A percentile compares a stretch with the other conserved stretches of the same genome.
phyloP scores from a whole-genome alignment of 2,329 filamentous ascomycete species.

The Fusarium sp. region DNA sequence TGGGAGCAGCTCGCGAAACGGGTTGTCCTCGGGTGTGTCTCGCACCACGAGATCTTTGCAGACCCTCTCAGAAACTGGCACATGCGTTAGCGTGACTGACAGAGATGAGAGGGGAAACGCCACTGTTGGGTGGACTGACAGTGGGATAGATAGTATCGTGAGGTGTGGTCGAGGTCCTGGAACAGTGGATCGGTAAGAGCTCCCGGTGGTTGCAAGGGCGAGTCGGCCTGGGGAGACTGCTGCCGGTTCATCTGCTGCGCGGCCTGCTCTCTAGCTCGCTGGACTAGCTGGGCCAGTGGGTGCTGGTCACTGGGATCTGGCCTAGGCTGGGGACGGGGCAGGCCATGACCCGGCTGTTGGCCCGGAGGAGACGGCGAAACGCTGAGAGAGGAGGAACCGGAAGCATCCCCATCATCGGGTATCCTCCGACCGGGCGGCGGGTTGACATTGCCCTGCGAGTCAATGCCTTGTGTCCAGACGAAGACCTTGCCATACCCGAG shows the following conservation, averaged over 20 bases:
- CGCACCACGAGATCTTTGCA: constrained; percentile 67
- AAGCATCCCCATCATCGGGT: constrained; percentile 35
- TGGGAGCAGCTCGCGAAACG: constrained; percentile 62
- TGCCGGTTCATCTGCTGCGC: constrained; percentile 23
- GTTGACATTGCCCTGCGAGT: constrained; percentile 61
- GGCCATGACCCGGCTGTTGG: constrained; percentile 14
- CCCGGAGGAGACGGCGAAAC: constrained; percentile 8
- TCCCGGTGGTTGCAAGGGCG: constrained; percentile 38
- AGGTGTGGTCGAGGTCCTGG: constrained; percentile 62
- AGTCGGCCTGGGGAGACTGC: constrained; percentile 17
- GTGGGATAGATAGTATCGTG: constrained; percentile 62
- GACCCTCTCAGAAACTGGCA: constrained; percentile 59
- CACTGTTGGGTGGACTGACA: constrained; percentile 52
- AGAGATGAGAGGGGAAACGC: constrained; percentile 6
- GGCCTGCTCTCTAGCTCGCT: constrained; percentile 34
- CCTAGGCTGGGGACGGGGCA: constrained; percentile 26
- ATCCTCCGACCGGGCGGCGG: constrained; percentile 44
- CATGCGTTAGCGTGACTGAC: constrained; percentile 42
- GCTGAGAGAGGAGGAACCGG: constrained; percentile 23
- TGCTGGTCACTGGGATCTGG: constrained; percentile 39
- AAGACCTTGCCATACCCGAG: constrained; percentile 72
- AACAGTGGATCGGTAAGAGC: constrained; percentile 66
- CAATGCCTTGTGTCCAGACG: constrained; percentile 68
- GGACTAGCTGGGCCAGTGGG: constrained; percentile 31
- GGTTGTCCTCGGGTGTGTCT: constrained; percentile 60